Percentiles rank a stretch among this genome's conserved stretches.
Conservation (phyloP, 2,329 filamentous ascomycete species). For the Cercospora sesami region DNA sequence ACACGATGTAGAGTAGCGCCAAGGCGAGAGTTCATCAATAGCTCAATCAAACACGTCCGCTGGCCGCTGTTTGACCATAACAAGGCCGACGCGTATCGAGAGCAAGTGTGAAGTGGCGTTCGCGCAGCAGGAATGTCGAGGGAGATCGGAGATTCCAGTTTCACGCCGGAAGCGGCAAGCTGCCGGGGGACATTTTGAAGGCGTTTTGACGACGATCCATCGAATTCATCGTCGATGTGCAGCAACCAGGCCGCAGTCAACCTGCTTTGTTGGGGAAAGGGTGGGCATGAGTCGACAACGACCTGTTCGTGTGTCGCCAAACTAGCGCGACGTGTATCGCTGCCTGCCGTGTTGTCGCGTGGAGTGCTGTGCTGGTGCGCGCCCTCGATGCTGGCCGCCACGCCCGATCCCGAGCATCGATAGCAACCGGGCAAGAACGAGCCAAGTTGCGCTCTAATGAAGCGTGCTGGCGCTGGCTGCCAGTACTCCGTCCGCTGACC, state of each 20-base stretch:
- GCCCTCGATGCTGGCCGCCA: neutral
- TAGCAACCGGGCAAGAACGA: slow-evolving; percentile 8
- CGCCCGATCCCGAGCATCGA: neutral
- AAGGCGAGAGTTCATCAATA: neutral
- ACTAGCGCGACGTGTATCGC: neutral
- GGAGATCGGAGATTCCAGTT: neutral
- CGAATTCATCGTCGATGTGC: neutral
- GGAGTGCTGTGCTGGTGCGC: neutral
- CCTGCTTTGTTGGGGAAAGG: neutral
- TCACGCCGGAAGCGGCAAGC: neutral
- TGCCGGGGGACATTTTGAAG: neutral
- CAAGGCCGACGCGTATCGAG: neutral
- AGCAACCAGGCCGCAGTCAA: neutral
- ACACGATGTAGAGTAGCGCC: neutral
- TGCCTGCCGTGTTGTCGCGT: neutral
- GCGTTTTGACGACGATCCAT: neutral
- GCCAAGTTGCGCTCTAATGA: neutral
- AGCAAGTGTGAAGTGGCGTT: neutral
- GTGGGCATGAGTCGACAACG: neutral
- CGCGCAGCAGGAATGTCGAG: neutral
- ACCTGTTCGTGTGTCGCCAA: neutral
- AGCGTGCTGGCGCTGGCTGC: neutral
- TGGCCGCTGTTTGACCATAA: neutral
- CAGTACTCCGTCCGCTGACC: neutral
- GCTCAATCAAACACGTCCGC: neutral